phyloP scores from a whole-genome alignment of 208 protist genomes.

The Acanthamoeba lugdunensis region DNA sequence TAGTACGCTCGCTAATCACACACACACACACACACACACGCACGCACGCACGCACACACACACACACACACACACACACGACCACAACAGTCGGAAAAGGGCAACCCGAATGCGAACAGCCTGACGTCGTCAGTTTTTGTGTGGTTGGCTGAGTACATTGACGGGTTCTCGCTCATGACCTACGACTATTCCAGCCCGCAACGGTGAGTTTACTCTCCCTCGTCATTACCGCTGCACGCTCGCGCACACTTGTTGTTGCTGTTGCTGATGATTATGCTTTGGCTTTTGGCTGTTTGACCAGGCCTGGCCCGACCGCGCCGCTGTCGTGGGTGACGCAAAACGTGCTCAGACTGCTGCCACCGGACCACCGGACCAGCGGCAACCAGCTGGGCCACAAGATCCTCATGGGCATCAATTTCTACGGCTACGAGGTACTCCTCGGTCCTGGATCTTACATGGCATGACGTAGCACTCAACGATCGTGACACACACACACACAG shows the following conservation, averaged over 20 bases:
- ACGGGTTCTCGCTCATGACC: slow-evolving; percentile 60
- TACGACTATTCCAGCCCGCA: slow-evolving; percentile 60
- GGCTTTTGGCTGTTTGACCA: background rate
- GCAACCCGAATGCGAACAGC: background rate
- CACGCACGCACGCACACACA: too few species aligned
- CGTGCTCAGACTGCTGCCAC: slow-evolving; percentile 27
- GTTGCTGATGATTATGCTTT: background rate
- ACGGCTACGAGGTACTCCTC: slow-evolving; percentile 38
- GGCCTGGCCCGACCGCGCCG: slow-evolving; percentile 59
- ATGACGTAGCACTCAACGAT: background rate
- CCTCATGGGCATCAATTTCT: slow-evolving; percentile 70
- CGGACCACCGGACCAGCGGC: slow-evolving; percentile 42
- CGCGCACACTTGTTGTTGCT: background rate
- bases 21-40: too few species aligned
- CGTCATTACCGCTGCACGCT: background rate
- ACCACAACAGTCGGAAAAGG: slow-evolving; percentile 22
- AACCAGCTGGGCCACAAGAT: slow-evolving; percentile 42
- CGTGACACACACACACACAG: background rate
- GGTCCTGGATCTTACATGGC: too few species aligned
- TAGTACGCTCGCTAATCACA: background rate
- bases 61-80: too few species aligned
- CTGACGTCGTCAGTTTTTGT: slow-evolving; percentile 19
- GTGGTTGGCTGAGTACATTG: slow-evolving; percentile 13
- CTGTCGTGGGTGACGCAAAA: slow-evolving; percentile 58
- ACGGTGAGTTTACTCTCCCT: background rate